These are phyloP conservation scores for Lichtheimia hyalospora DNA, from an alignment of 371 early-diverging fungal species.

Conservation along the genomic window DNA sequence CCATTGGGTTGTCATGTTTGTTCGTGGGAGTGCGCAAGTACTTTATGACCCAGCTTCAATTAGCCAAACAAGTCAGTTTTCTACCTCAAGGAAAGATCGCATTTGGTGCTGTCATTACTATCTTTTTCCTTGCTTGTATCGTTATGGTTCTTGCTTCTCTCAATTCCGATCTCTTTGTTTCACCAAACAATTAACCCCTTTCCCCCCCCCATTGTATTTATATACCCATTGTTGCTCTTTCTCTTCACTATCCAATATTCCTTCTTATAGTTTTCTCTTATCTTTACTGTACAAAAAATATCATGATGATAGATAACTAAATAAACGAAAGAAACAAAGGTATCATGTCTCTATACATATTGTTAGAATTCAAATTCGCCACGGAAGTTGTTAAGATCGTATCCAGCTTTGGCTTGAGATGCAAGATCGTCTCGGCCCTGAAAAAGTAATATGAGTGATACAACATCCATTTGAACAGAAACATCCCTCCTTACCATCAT, in stretches of 20 bases:
- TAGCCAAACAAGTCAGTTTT: constrained; percentile 26
- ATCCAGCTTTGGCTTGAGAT: constrained; percentile 59
- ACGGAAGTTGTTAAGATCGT: constrained; percentile 61
- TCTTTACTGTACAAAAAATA: constrained; percentile 1
- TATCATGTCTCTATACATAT: background rate
- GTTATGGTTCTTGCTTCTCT: constrained; percentile 37
- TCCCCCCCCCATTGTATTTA: background rate
- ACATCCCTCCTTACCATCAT: constrained; percentile 54
- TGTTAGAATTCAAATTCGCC: constrained; percentile 64
- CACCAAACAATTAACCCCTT: background rate
- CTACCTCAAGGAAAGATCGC: constrained; percentile 44
- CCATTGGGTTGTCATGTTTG: constrained; percentile 29
- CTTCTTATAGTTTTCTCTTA: background rate
- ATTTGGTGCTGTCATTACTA: constrained; percentile 23
- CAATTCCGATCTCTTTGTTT: constrained; percentile 7
- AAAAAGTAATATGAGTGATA: constrained; percentile 6
- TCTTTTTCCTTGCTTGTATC: constrained; percentile 33
- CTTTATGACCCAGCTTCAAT: constrained; percentile 33
- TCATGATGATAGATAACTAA: background rate
- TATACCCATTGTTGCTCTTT: background rate
- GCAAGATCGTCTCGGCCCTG: constrained; percentile 59
- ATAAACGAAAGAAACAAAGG: background rate
- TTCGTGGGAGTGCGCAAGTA: constrained; percentile 36
- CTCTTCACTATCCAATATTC: background rate
- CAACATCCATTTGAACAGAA: background rate